Conservation (phyloP, 1,284 basidiomycete species). For the Trichosporon asahii region DNA sequence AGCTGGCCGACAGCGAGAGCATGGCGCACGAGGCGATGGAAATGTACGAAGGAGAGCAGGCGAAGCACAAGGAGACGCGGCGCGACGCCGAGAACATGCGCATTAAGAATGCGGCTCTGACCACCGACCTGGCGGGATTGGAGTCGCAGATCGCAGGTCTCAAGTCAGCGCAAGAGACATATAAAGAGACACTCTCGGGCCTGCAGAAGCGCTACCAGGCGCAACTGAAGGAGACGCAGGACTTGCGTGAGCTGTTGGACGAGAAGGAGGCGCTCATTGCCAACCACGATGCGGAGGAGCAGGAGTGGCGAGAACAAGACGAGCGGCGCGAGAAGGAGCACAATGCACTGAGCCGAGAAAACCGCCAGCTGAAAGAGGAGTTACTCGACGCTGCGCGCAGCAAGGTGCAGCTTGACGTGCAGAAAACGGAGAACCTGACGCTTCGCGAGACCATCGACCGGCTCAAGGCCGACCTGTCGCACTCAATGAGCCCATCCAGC, state of each 20-base stretch:
- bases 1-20: conserved; percentile 5
- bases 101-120: not conserved
- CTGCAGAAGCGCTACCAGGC: conserved; percentile 3
- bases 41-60: conserved; percentile 10
- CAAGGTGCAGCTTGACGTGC: conserved; percentile 3
- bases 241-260: not conserved
- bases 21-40: conserved; percentile 13
- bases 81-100: conserved; percentile 2
- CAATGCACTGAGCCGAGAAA: not conserved
- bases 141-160: not conserved
- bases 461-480: conserved; percentile 72
- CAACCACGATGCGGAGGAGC: not conserved
- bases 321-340: conserved; percentile 1
- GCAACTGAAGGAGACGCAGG: conserved; percentile 6
- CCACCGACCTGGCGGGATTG: not conserved
- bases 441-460: conserved; percentile 90
- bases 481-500: not conserved
- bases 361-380: conserved; percentile 1
- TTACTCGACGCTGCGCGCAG: not conserved
- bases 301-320: conserved; percentile 6
- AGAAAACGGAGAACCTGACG: conserved; percentile 83
- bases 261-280: conserved; percentile 1
- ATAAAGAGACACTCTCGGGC: not conserved
- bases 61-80: conserved; percentile 11
- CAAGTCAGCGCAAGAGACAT: not conserved